A percentile compares a stretch with the other conserved stretches of the same genome.
phyloP scores from a whole-genome alignment of 1,139 yeast genomes.

The Pneumocystis murina region DNA sequence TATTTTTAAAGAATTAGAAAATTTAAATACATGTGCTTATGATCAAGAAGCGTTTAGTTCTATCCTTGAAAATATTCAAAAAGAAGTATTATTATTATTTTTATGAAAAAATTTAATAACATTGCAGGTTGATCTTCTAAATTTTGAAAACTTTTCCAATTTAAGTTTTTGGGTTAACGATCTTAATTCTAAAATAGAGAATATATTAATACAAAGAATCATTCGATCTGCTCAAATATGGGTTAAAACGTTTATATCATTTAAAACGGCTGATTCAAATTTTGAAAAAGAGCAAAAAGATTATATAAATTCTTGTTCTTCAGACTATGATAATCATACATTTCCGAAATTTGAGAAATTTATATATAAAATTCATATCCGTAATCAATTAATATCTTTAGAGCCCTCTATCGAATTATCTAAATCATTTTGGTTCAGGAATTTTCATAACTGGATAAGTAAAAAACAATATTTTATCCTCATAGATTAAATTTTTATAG shows the following conservation, averaged over 20 bases:
- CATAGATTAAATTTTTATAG: neutral
- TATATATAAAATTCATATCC: slow-evolving; percentile 30
- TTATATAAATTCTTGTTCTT: slow-evolving; percentile 6
- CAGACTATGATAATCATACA: neutral
- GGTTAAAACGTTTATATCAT: slow-evolving; percentile 16
- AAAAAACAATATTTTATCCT: neutral
- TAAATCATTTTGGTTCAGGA: slow-evolving; percentile 21
- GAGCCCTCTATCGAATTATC: slow-evolving; percentile 30
- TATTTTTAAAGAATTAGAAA: slow-evolving; percentile 18
- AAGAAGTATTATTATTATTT: slow-evolving; percentile 10
- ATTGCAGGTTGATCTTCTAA: slow-evolving; percentile 28
- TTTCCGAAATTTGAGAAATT: neutral
- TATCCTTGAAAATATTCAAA: slow-evolving; percentile 7
- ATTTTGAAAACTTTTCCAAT: slow-evolving; percentile 31
- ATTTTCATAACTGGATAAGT: slow-evolving; percentile 22
- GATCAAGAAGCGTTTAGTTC: slow-evolving; percentile 1
- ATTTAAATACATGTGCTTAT: slow-evolving; percentile 26
- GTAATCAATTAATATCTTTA: slow-evolving; percentile 32
- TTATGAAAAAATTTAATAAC: neutral
- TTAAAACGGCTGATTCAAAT: slow-evolving; percentile 6
- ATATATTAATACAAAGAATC: slow-evolving; percentile 27
- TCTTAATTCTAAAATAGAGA: slow-evolving; percentile 30
- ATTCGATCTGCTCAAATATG: slow-evolving; percentile 18
- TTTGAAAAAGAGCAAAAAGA: slow-evolving; percentile 10
- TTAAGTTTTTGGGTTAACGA: slow-evolving; percentile 27